Percentiles rank a stretch among this genome's conserved stretches.
Evolutionary conservation across 805 yeast species (phyloP).

Genomic region (Brettanomyces nanus): DNA sequence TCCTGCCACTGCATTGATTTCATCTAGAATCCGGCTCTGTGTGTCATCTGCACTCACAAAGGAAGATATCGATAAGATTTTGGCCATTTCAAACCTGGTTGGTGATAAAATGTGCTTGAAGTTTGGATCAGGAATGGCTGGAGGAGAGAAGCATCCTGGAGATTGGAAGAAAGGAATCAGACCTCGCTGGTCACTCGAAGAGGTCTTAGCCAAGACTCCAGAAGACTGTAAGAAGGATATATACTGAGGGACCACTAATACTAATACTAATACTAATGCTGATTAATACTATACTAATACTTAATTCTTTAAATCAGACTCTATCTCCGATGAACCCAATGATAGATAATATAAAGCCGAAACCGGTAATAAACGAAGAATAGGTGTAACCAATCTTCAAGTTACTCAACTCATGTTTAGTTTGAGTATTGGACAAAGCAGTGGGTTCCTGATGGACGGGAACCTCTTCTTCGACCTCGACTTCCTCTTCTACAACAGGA

Average conservation of each 20-base stretch:
- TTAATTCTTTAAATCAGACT: no score
- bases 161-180: conserved; percentile 42
- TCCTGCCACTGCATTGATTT: conserved; percentile 91
- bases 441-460: conserved; percentile 19
- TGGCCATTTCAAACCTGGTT: conserved; percentile 62
- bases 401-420: conserved; percentile 23
- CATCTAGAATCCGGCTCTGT: conserved; percentile 89
- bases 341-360: conserved; percentile 39
- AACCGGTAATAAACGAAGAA: conserved; percentile 35
- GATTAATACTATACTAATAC: no score
- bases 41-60: conserved; percentile 87
- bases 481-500: conserved; percentile 17
- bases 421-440: conserved; percentile 31
- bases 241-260: conserved; percentile 10
- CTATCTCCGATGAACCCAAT: conserved; percentile 54
- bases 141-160: conserved; percentile 48
- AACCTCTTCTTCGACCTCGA: conserved; percentile 30
- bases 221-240: conserved; percentile 39
- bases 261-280: not conserved
- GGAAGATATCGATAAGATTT: conserved; percentile 80
- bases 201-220: conserved; percentile 65
- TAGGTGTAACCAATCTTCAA: conserved; percentile 31
- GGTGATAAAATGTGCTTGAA: conserved; percentile 75
- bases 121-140: conserved; percentile 69
- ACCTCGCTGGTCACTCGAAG: conserved; percentile 75